Percentiles rank a stretch among this genome's conserved stretches.
These are phyloP conservation scores for Cyberlindnera xishuangbannaensis DNA, from an alignment of 805 yeast species.

Conservation along the genomic window DNA sequence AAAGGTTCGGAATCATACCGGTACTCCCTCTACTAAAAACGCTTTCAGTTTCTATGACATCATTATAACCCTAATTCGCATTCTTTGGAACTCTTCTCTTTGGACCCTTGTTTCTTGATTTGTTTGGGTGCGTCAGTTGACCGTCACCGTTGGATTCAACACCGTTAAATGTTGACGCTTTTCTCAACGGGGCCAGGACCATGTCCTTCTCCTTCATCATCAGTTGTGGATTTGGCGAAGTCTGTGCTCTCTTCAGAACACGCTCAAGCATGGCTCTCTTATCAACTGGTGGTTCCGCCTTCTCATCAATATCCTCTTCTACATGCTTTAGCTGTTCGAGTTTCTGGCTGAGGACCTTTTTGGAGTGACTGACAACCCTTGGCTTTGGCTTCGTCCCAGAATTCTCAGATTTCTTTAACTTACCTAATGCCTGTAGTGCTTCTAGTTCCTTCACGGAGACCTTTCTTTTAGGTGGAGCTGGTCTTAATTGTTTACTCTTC, in stretches of 20 bases:
- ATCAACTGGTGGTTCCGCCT: constrained; percentile 1
- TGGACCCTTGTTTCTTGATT: constrained; percentile 31
- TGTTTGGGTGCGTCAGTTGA: constrained; percentile 27
- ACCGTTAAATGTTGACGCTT: too few relatives aligned
- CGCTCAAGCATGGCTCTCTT: constrained; percentile 14
- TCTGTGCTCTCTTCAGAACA: constrained; percentile 15
- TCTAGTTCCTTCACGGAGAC: constrained; percentile 16
- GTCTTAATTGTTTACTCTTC: constrained; percentile 11
- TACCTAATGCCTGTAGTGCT: constrained; percentile 13
- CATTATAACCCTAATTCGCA: not conserved
- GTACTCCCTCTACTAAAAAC: too few relatives aligned
- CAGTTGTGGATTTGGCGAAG: constrained; percentile 11
- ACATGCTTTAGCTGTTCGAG: constrained; percentile 12
- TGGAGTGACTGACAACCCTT: constrained; percentile 21
- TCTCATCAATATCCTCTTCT: constrained; percentile 2
- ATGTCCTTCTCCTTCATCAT: constrained; percentile 2
- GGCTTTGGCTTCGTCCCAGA: constrained; percentile 15
- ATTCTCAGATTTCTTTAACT: constrained; percentile 12
- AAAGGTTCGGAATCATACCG: too few relatives aligned
- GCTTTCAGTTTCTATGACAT: too few relatives aligned
- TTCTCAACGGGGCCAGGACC: too few relatives aligned
- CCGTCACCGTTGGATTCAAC: constrained; percentile 2
- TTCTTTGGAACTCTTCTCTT: constrained; percentile 31
- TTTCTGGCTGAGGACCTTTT: constrained; percentile 12
- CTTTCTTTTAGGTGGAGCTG: constrained; percentile 15